phyloP scores from a whole-genome alignment of 768 basidiomycete genomes.

The Chlorophyllum brunneum region DNA sequence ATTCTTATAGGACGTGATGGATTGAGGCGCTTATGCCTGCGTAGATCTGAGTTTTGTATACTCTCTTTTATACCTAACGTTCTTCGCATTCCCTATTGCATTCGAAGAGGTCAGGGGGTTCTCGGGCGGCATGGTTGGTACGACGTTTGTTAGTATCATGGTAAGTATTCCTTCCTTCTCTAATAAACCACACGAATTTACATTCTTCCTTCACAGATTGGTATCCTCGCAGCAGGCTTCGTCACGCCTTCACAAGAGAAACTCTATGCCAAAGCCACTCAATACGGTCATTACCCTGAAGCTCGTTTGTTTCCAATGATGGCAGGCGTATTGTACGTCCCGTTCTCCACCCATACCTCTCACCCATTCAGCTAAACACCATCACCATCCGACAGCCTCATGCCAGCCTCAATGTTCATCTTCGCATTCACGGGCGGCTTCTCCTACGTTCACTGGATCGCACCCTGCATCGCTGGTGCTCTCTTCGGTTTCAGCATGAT shows the following conservation, averaged over 20 bases:
- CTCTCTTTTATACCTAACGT: slow-evolving; percentile 29
- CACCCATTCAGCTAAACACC: neutral
- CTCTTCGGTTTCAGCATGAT: slow-evolving; percentile 40
- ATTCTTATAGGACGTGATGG: neutral
- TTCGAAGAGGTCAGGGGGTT: slow-evolving; percentile 37
- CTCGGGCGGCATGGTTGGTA: slow-evolving; percentile 34
- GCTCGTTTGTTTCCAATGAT: slow-evolving; percentile 41
- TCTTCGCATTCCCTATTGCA: slow-evolving; percentile 43
- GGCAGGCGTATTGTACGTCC: slow-evolving; percentile 32
- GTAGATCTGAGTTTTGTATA: slow-evolving; percentile 40
- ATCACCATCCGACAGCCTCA: slow-evolving; percentile 21
- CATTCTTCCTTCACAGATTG: slow-evolving; percentile 22
- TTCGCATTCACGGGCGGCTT: slow-evolving; percentile 45
- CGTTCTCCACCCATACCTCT: neutral
- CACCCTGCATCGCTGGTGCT: slow-evolving; percentile 31
- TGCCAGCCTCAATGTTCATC: slow-evolving; percentile 38
- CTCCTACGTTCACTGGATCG: slow-evolving; percentile 34
- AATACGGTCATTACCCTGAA: slow-evolving; percentile 36
- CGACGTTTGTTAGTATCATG: slow-evolving; percentile 42
- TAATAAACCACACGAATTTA: neutral
- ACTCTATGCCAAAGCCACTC: slow-evolving; percentile 27
- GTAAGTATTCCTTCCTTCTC: slow-evolving; percentile 18
- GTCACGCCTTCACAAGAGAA: slow-evolving; percentile 32
- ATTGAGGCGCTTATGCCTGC: neutral
- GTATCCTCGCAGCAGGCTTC: slow-evolving; percentile 27